Evolutionary conservation across 805 yeast species (phyloP), one percentile per base, ranked within the genome.

Genomic region (Monosporozyma aerobia): DNA sequence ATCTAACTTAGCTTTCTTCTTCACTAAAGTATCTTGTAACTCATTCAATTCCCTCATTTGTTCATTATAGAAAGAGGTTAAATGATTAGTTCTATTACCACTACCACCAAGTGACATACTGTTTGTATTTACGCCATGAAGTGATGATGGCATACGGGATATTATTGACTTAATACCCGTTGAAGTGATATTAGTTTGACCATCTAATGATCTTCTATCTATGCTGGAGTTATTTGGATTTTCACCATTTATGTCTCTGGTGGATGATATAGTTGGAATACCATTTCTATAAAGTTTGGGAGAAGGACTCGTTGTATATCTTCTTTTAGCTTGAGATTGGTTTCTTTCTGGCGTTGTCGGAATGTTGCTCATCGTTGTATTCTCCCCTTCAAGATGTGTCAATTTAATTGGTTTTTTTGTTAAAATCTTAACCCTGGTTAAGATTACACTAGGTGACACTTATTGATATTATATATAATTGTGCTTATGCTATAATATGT

Each of bases 31-130:
- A 6, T 60, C 65, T 49, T 67, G 68, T 37, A 66, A 50, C 7
- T 61, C 59, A 47, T 63, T 65, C 25, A 68, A 53, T 49, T 68
- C 67, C 37, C 58, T 48, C 7, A 68, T 62, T 46, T 66, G 65
- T 44, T 65, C 67, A 37, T 63, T 63, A 45, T 68, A 68, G 39
- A 64, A 64, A 3, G 63, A 56, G 7, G 69, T 61, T 52, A 68
- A 51, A 47, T 62, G 64, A 14, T 47, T 23, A 7, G 49, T 29
- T 19, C 27, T 43, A 37, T 11, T 39, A 27, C 16, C 29, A n/a
- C 23, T 22, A 16, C 49, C 44, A n/a, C 16, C 19, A 29, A 29
- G 16, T 25, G 33, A 22, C 14, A 10, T 33, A 13, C 9, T 30
- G 22, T 19, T 50, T 16, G 39, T 13, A 22, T 22, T 39, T 25